Base-by-base conservation (phyloP, 1,284 basidiomycete genomes). In the Sanghuangporus weigelae region DNA sequence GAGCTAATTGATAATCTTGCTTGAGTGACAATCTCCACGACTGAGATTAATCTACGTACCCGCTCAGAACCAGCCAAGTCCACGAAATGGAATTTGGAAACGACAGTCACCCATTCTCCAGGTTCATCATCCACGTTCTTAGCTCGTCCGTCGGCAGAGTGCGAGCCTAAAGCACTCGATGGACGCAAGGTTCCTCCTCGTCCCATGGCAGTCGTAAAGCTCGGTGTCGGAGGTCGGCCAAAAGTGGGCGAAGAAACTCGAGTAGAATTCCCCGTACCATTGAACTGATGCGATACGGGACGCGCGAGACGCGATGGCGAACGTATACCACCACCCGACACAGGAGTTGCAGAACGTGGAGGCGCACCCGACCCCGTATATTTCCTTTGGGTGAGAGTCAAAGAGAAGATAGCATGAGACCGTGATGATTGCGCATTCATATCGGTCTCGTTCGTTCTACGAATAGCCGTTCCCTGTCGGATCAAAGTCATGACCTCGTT, bases 351-450 rank as follows among this genome's bases (percentile, higher is more conserved):
- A 2, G 90, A 90, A 57, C 90, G 84, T 42, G 87, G 85, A 3
- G 89, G 86, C 14, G 78, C 75, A 6, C 83, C 81, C 49, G 84
- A 82, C 31, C 90, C 91, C 35, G 81, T 81, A 70, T 78, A 91
- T 73, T 90, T 92, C 79, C 89, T 90, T 78, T 97, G 96, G 0
- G 86, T 92, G 57, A 99, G 80, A 6, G 93, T 98, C 63, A 99
- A 81, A 51, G 96, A 97, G 76, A 99, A 99, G 76, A 99, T 98
- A 63, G 97, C 96, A 82, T 99, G 96, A 26, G 95, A 97, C 67
- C 96, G 92, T 51, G 96, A 98, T 0, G 93, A 96, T 73, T 98
- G 95, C 4, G 95, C 92, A 73, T 99, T 99, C 96, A 99, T 98
- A 72, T 96, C 94, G 46, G 96, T 99, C 75, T 97, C 94, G 69